Evolutionary conservation across 495 filamentous ascomycete genomes (phyloP).

Genomic region (Pseudoneurospora amorphoporcata): DNA sequence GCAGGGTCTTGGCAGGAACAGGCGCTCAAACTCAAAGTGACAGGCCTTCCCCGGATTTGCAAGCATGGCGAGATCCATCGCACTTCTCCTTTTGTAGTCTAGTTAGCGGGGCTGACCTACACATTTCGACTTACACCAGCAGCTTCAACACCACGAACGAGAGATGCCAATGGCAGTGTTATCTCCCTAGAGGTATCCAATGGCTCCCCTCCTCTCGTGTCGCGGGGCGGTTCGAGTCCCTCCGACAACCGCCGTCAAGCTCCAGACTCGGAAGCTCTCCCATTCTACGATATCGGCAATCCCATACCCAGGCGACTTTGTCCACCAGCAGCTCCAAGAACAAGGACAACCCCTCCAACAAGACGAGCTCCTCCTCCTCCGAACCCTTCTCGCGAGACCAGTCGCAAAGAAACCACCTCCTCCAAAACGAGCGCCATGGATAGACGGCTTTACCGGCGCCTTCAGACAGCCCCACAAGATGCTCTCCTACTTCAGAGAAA

Average conservation of each 20-base stretch:
- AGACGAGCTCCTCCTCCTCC: not conserved
- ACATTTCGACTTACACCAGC: not conserved
- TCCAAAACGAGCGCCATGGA: not conserved
- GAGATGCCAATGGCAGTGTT: not conserved
- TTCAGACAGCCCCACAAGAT: not conserved
- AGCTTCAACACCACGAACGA: not conserved
- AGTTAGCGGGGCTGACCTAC: not conserved
- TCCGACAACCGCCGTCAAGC: not conserved
- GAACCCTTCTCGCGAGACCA: not conserved
- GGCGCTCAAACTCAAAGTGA: not conserved
- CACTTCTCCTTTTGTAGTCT: not conserved
- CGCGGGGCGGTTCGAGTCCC: not conserved
- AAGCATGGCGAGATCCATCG: not conserved
- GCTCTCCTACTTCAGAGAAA: conserved; percentile 4
- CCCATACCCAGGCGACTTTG: not conserved
- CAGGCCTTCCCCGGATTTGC: not conserved
- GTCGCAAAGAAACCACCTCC: not conserved
- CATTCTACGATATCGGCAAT: not conserved
- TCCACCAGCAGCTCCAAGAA: not conserved
- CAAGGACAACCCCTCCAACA: not conserved
- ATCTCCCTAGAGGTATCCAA: no score
- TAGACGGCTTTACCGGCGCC: not conserved
- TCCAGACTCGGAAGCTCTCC: not conserved
- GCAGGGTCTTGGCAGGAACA: not conserved
- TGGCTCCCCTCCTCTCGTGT: not conserved